Evolutionary conservation across 345 rosid genomes (phyloP), one percentile per base, ranked within the genome.

Genomic region (Hirschfeldia incana): DNA sequence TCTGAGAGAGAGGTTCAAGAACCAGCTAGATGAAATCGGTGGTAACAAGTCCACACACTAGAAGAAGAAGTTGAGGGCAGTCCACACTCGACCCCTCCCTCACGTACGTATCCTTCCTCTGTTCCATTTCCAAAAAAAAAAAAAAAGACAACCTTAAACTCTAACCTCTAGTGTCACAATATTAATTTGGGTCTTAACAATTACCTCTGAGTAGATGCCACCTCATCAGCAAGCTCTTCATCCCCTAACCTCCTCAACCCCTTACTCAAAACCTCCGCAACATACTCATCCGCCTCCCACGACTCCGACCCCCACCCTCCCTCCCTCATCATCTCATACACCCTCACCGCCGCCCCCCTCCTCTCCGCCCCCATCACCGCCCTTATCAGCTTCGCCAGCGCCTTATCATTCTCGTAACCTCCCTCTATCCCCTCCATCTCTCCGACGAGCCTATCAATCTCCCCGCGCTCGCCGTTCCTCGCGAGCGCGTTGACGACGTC

Each of bases 201-300:
- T 46, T 29, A 74, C 78, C 72, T 58, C 29, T 29, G 55, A 44
- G 51, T 70, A 21, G 60, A 29, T 26, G 72, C 67, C 8, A 92
- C 89, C 87, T 90, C 85, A 12, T 53, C 58, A 9, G 88, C 97
- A 77, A 94, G 58, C 3, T 60, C 84, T 46, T 3, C 75, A 75
- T 94, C 96, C 2, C 98, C 98, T 65, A 89, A 74, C 49, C 81
- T 84, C 79, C 85, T 84, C 70, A 92, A 65, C 10, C 95, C 98
- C 71, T 70, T 87, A 26, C 88, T 79, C 86, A 93, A 66, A 44
- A 87, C 90, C 83, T 84, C 81, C 0, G 86, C 86, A 67, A 83
- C 76, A 29, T 91, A 88, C 37, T 88, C 92, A 69, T 91, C 94
- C 0, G 81, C 89, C 78, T 77, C 83, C 87, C 90, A 88, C 69